Percentiles rank a stretch among this genome's conserved stretches.
Conservation (phyloP, 768 basidiomycete species). For the Phlebiopsis gigantea region DNA sequence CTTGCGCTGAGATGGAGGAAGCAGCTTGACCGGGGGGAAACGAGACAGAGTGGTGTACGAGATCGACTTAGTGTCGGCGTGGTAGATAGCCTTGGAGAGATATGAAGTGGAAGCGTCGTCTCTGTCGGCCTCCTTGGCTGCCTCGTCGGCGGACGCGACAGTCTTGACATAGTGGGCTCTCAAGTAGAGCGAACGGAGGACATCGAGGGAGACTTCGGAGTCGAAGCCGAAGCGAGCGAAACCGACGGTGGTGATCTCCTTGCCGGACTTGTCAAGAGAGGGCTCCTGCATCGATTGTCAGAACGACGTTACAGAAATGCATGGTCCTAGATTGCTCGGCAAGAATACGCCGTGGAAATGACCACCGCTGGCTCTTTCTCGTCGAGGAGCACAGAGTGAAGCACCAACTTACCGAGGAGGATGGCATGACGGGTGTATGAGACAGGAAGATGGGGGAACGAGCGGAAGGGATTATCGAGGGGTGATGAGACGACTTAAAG, state of each 20-base stretch:
- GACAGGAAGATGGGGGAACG: conserved; percentile 4
- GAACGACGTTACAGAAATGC: conserved; percentile 2
- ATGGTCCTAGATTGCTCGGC: not conserved
- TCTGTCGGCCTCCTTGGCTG: conserved; percentile 27
- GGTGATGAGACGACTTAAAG: not conserved
- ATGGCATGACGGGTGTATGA: not conserved
- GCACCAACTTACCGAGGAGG: not conserved
- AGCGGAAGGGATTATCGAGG: not conserved
- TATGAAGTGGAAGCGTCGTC: conserved; percentile 43
- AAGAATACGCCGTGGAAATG: not conserved
- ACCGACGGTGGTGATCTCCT: conserved; percentile 76
- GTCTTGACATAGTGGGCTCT: conserved; percentile 69
- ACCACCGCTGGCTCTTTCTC: not conserved
- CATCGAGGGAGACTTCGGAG: conserved; percentile 73
- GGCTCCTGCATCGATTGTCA: conserved; percentile 39
- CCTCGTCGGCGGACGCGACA: conserved; percentile 25
- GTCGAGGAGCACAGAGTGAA: not conserved
- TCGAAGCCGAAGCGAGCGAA: conserved; percentile 87
- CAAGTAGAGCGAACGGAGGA: conserved; percentile 84
- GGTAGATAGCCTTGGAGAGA: conserved; percentile 83
- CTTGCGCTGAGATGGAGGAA: conserved; percentile 73
- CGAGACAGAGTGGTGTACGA: conserved; percentile 89
- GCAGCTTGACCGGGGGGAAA: conserved; percentile 89
- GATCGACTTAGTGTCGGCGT: conserved; percentile 74
- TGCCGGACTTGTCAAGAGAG: conserved; percentile 68